Evolutionary conservation across 345 rosid species (phyloP).

Genomic region (Gossypium mustelinum): DNA sequence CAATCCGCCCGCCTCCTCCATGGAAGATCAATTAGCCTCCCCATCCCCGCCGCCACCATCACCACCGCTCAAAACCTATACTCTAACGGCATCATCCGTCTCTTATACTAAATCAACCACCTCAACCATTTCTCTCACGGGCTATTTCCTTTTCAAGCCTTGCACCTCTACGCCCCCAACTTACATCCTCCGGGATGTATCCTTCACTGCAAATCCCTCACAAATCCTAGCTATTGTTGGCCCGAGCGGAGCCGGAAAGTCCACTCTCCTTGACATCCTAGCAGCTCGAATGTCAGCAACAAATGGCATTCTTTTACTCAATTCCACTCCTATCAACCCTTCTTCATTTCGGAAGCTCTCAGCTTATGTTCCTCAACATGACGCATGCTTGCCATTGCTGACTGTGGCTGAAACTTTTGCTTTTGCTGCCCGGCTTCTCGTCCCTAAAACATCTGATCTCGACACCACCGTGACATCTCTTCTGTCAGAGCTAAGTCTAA

Average conservation of each 20-base stretch:
- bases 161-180: conserved; percentile 44
- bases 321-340: conserved; percentile 64
- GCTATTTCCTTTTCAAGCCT: conserved; percentile 33
- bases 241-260: conserved; percentile 95
- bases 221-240: conserved; percentile 95
- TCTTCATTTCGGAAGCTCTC: conserved; percentile 82
- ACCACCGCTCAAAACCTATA: conserved; percentile 38
- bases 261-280: conserved; percentile 88
- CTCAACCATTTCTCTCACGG: conserved; percentile 12
- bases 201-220: conserved; percentile 69
- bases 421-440: conserved; percentile 67
- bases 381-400: conserved; percentile 64
- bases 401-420: conserved; percentile 75
- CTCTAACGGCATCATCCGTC: conserved; percentile 61
- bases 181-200: conserved; percentile 59
- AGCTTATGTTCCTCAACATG: conserved; percentile 87
- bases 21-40: conserved; percentile 37
- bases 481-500: conserved; percentile 54
- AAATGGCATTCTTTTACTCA: conserved; percentile 60
- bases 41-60: conserved; percentile 26
- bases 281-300: conserved; percentile 80
- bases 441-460: conserved; percentile 37
- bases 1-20: conserved; percentile 27
- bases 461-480: conserved; percentile 44
- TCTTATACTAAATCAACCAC: conserved; percentile 54